phyloP scores from a whole-genome alignment of 2,329 filamentous ascomycete species.

The Hypoxylon sp. region DNA sequence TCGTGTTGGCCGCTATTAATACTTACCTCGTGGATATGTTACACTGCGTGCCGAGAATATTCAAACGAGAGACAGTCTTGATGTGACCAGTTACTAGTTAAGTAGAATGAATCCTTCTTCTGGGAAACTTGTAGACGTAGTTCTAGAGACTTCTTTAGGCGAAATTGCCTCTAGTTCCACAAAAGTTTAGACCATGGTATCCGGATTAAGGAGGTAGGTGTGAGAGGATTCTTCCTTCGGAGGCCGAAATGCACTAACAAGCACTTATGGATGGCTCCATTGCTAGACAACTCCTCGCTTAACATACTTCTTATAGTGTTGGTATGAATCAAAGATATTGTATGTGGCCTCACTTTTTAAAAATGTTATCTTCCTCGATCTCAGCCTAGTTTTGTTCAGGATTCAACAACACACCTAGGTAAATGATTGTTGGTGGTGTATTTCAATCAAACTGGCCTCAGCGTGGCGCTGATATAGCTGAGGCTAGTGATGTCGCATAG shows the following conservation, averaged over 20 bases:
- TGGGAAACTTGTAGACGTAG: slow-evolving; percentile 2
- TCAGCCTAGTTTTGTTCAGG: background rate
- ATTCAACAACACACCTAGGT: background rate
- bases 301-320: background rate
- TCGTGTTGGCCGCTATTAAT: slow-evolving; percentile 2
- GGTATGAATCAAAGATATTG: background rate
- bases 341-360: background rate
- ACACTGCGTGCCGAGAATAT: background rate
- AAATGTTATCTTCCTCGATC: background rate
- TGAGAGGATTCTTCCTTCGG: slow-evolving; percentile 17
- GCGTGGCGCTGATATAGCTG: slow-evolving; percentile 55
- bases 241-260: background rate
- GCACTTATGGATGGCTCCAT: background rate
- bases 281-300: background rate
- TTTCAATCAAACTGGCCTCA: background rate
- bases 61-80: slow-evolving; percentile 3
- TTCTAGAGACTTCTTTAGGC: background rate
- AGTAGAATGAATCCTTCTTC: slow-evolving; percentile 7
- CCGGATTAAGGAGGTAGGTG: slow-evolving; percentile 58
- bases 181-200: background rate
- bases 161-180: slow-evolving; percentile 8
- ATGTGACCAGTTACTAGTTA: background rate
- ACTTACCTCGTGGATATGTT: slow-evolving; percentile 8
- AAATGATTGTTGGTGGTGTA: background rate
- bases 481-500: slow-evolving; percentile 63